Evolutionary conservation across 805 yeast genomes (phyloP).

Genomic region (Candida glaebosa): DNA sequence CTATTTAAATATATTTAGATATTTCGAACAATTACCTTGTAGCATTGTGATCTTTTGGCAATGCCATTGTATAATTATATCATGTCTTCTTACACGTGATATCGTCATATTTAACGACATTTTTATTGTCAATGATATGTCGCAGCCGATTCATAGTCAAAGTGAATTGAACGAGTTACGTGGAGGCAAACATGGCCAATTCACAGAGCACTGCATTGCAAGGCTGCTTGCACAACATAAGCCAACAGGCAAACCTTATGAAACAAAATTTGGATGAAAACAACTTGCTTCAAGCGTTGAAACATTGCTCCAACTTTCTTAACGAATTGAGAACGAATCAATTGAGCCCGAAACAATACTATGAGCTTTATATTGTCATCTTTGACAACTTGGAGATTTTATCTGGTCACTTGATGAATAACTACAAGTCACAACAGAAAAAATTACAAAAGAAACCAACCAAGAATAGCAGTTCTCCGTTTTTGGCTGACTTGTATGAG

Average conservation of each 20-base stretch:
- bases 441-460: conserved; percentile 23
- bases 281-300: conserved; percentile 80
- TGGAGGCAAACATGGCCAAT: not conserved
- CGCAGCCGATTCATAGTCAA: too few species aligned
- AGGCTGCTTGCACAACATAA: conserved; percentile 42
- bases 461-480: conserved; percentile 22
- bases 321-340: conserved; percentile 75
- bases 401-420: conserved; percentile 59
- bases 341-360: conserved; percentile 86
- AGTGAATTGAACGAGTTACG: too few species aligned
- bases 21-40: too few species aligned
- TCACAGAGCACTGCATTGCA: conserved; percentile 17
- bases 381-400: conserved; percentile 78
- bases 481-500: conserved; percentile 84
- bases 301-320: conserved; percentile 79
- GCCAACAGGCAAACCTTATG: conserved; percentile 73
- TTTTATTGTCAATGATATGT: too few species aligned
- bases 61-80: too few species aligned
- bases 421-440: conserved; percentile 62
- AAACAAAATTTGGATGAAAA: conserved; percentile 63
- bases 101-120: too few species aligned
- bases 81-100: too few species aligned
- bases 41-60: too few species aligned
- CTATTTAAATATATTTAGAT: too few species aligned
- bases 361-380: conserved; percentile 80